Conservation (phyloP, 345 rosid species). For the Angophora floribunda region DNA sequence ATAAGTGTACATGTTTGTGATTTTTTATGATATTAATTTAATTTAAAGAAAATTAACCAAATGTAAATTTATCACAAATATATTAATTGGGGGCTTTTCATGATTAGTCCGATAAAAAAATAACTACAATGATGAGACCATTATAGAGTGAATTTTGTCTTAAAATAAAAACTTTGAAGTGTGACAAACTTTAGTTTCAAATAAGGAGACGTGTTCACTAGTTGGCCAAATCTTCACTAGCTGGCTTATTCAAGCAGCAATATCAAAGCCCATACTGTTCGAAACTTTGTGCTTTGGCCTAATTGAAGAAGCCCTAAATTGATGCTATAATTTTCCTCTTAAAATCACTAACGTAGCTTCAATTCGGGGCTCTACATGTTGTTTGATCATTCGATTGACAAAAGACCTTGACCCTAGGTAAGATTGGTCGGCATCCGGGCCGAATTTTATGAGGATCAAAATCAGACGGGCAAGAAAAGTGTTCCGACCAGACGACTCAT, state of each 20-base stretch:
- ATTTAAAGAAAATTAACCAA: too few species aligned
- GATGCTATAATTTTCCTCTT: neutral
- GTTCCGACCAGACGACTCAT: conserved; percentile 36
- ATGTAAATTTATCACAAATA: too few species aligned
- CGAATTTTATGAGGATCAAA: neutral
- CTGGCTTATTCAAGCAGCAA: neutral
- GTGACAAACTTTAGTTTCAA: neutral
- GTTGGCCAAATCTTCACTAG: neutral
- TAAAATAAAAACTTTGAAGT: fast-evolving
- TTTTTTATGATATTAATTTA: too few species aligned
- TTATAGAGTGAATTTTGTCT: neutral
- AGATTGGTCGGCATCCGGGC: fast-evolving
- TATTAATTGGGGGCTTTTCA: too few species aligned
- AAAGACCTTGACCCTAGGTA: neutral
- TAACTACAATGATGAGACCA: too few species aligned
- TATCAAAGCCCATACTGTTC: neutral
- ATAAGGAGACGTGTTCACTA: neutral
- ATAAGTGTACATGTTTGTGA: too few species aligned
- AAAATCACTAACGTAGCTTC: neutral
- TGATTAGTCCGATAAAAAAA: too few species aligned
- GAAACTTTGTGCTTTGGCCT: neutral
- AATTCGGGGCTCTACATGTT: neutral
- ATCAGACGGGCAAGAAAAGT: neutral
- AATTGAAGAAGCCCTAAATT: neutral
- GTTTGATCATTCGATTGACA: neutral